These are phyloP conservation scores for Thelonectria discophora DNA, from an alignment of 2,329 filamentous ascomycete genomes.

Conservation along the genomic window DNA sequence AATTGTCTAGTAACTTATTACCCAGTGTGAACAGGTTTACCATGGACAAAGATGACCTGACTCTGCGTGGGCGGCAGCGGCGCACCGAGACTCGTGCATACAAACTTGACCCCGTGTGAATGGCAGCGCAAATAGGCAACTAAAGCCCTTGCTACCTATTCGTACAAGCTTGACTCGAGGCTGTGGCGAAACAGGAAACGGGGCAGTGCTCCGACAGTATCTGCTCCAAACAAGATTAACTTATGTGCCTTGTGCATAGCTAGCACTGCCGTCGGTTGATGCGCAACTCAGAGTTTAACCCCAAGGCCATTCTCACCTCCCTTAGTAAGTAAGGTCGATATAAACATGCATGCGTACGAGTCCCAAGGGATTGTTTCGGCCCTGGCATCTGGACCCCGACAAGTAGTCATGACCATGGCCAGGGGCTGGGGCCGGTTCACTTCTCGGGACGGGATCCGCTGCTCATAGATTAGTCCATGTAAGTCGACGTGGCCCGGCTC, in stretches of 20 bases:
- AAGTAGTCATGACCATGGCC: not conserved
- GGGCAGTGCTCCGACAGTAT: not conserved
- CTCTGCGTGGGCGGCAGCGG: not conserved
- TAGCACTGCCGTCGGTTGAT: not conserved
- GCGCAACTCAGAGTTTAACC: not conserved
- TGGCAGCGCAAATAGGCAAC: too few relatives aligned
- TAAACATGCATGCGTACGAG: not conserved
- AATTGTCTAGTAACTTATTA: not conserved
- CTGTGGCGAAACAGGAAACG: not conserved
- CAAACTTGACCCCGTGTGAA: not conserved
- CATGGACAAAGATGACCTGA: not conserved
- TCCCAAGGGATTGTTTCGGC: conserved; percentile 6
- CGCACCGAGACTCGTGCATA: not conserved
- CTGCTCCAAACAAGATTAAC: not conserved
- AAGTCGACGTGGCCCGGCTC: conserved; percentile 4
- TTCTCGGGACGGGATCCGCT: conserved; percentile 17
- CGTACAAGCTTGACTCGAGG: not conserved
- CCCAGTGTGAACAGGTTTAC: not conserved
- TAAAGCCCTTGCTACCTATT: too few relatives aligned
- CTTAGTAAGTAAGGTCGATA: not conserved
- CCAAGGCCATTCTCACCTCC: not conserved
- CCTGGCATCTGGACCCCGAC: conserved; percentile 1
- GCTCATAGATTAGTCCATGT: conserved; percentile 9
- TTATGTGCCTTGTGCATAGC: not conserved
- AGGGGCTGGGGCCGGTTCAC: not conserved